Base-by-base conservation (phyloP, 1,139 yeast genomes). In the Blastobotrys apis region DNA sequence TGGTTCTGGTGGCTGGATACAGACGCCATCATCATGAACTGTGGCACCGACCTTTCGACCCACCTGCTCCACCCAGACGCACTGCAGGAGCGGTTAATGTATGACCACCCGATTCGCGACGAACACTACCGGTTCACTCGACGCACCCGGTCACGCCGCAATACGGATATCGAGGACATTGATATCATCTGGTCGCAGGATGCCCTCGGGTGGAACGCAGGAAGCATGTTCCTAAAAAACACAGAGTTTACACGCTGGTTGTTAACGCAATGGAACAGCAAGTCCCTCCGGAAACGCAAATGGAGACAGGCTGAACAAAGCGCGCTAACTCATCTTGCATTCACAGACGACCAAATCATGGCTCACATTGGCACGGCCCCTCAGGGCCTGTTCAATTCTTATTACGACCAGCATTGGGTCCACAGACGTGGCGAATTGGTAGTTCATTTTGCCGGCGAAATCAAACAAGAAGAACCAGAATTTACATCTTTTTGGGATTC, bases 1-100 rank as follows among this genome's bases (percentile, higher is more conserved):
- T 63, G 67, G 67, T 49, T 63, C 34, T 60, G 65, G 62, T 63
- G 66, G 66, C 50, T 63, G 20, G 67, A 63, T 37, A 48, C 55
- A 2, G 67, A 63, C 47, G 52, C 57, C 15, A 44, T 63, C 30
- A 61, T 63, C 39, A 60, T 60, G 58, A 60, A 63, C 44, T 55
- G 57, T n/a, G 44, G 44, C 17, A 34, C 57, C 8, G 59, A 62
- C 35, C 51, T 66, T 22, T 64, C 62, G 13, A 47, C 49, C 21
- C 62, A 59, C 39, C 32, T 66, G 21, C 52, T 66, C 17, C 51
- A 58, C 33, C 64, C 61, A 6, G 43, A 53, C 5, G 64, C 53
- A 3, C 45, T 65, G 19, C 39, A 38, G n/a, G 47, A 57, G 19
- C 51, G 60, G 1, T 39, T 57, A 10, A 45, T 55, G 0, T 60